A percentile compares a stretch with the other conserved stretches of the same genome.
phyloP scores from a whole-genome alignment of 768 basidiomycete genomes.

The Leccinum rimulosum region DNA sequence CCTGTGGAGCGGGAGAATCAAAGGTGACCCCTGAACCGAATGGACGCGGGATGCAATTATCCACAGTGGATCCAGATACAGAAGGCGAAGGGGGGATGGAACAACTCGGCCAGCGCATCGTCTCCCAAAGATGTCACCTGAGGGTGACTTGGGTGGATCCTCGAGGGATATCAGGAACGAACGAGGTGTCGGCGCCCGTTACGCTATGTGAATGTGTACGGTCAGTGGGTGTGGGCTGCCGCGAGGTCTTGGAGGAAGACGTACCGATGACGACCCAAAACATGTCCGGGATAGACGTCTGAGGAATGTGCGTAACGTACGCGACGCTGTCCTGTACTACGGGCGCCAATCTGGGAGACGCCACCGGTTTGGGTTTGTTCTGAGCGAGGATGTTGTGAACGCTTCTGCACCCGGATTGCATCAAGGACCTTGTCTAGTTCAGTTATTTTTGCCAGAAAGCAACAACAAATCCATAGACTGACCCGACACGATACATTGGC shows the following conservation, averaged over 20 bases:
- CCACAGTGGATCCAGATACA: constrained; percentile 19
- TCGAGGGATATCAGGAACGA: constrained; percentile 25
- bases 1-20: constrained; percentile 53
- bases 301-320: constrained; percentile 47
- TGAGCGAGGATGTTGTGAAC: constrained; percentile 55
- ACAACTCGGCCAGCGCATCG: constrained; percentile 57
- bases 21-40: constrained; percentile 66
- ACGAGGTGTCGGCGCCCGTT: constrained; percentile 63
- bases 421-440: too few relatives aligned
- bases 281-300: constrained; percentile 75
- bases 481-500: too few relatives aligned
- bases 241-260: constrained; percentile 33
- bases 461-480: too few relatives aligned
- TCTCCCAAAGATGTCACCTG: constrained; percentile 60
- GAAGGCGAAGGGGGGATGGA: constrained; percentile 37
- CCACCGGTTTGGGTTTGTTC: constrained; percentile 46
- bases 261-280: constrained; percentile 26
- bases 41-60: constrained; percentile 44
- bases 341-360: constrained; percentile 20
- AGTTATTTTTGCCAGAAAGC: too few relatives aligned
- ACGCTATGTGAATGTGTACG: constrained; percentile 79
- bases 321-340: constrained; percentile 36
- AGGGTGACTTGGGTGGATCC: constrained; percentile 28
- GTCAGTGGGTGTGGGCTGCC: constrained; percentile 38
- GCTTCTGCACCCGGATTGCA: too few relatives aligned